phyloP scores from a whole-genome alignment of 805 yeast species.

The Zygoascus tannicola region DNA sequence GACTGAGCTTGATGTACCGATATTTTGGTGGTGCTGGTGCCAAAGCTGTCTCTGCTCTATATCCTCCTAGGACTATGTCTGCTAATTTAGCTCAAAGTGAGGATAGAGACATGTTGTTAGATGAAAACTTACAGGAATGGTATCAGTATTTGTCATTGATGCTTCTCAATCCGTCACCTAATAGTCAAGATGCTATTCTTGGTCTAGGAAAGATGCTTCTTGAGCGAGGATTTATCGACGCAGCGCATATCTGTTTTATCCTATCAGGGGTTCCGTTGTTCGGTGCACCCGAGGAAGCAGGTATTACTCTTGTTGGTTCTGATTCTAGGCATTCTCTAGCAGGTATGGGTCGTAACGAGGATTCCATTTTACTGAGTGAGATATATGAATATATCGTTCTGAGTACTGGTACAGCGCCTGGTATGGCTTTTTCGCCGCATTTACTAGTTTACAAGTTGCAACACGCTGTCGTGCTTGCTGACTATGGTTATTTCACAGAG shows the following conservation, averaged over 20 bases:
- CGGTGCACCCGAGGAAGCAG: constrained; percentile 20
- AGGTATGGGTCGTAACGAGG: constrained; percentile 39
- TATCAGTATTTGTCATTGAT: constrained; percentile 23
- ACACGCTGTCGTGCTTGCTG: constrained; percentile 64
- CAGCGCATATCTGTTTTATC: constrained; percentile 33
- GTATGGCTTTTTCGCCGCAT: constrained; percentile 34
- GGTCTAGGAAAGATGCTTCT: constrained; percentile 32
- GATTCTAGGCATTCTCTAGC: constrained; percentile 18
- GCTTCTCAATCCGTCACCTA: constrained; percentile 23
- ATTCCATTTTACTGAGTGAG: constrained; percentile 51
- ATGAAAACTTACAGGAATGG: constrained; percentile 24
- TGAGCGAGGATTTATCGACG: constrained; percentile 30
- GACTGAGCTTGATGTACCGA: constrained; percentile 49
- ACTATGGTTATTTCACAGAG: constrained; percentile 46
- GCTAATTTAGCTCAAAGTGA: constrained; percentile 8
- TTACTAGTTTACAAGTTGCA: constrained; percentile 50
- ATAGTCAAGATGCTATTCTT: constrained; percentile 23
- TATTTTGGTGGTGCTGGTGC: constrained; percentile 53
- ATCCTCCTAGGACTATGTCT: constrained; percentile 23
- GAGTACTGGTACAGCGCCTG: constrained; percentile 7
- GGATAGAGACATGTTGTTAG: constrained; percentile 8
- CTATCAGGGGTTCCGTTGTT: constrained; percentile 25
- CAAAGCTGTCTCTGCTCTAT: constrained; percentile 43
- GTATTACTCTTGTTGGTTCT: constrained; percentile 22
- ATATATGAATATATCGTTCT: constrained; percentile 49